phyloP scores from a whole-genome alignment of 305 asterid genomes.

The Vinca major region DNA sequence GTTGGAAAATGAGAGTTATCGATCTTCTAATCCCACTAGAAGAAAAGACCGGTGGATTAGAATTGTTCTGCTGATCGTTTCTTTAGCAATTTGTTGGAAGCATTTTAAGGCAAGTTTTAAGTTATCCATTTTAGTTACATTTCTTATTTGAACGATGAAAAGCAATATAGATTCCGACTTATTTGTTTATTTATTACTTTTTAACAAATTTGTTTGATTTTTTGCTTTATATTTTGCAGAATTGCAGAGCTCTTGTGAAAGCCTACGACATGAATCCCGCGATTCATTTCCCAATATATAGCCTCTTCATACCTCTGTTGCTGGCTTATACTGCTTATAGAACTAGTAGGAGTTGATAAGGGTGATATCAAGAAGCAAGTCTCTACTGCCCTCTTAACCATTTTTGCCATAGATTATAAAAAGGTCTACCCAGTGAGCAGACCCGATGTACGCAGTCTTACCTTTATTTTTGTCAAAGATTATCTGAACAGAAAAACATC shows the following conservation, averaged over 20 bases:
- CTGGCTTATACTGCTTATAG: conserved; percentile 54
- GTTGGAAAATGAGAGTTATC: conserved; percentile 21
- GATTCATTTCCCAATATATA: conserved; percentile 63
- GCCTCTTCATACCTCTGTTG: conserved; percentile 55
- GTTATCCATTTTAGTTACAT: neutral
- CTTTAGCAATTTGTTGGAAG: conserved; percentile 47
- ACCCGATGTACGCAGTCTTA: too few species aligned
- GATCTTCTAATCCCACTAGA: conserved; percentile 6
- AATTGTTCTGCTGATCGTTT: conserved; percentile 37
- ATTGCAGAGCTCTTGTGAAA: conserved; percentile 53
- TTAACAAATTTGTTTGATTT: conserved; percentile 7
- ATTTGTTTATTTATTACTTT: neutral
- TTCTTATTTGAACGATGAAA: too few species aligned
- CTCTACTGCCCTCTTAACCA: too few species aligned
- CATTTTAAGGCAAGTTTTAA: conserved; percentile 52
- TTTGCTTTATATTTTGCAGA: conserved; percentile 44
- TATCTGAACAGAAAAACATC: neutral
- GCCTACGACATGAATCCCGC: conserved; percentile 83
- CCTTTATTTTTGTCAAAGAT: neutral
- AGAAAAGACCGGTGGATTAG: conserved; percentile 49
- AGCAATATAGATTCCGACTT: neutral
- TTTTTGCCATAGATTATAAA: too few species aligned
- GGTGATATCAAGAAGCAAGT: too few species aligned
- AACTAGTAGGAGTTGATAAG: conserved; percentile 34
- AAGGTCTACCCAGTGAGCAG: too few species aligned